Conservation (phyloP, 495 filamentous ascomycete genomes). For the Rhizodiscina lignyota region DNA sequence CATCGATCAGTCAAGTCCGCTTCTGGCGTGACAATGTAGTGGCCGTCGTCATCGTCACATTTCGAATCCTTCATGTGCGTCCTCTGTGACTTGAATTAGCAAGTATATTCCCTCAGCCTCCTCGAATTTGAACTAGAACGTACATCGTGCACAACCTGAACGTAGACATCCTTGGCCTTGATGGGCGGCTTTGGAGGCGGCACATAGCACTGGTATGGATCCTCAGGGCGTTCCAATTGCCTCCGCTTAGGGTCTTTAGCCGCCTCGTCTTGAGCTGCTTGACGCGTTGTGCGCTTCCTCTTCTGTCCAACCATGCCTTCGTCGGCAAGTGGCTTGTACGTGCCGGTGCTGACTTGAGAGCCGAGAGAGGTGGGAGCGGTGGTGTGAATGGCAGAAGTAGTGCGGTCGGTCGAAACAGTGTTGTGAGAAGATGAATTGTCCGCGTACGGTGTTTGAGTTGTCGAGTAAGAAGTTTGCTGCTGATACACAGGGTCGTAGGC, state of each 20-base stretch:
- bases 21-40: conserved; percentile 81
- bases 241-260: conserved; percentile 39
- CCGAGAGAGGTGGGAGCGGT: conserved; percentile 84
- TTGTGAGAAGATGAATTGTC: conserved; percentile 44
- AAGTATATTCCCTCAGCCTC: no score
- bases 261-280: conserved; percentile 59
- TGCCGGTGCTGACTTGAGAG: conserved; percentile 41
- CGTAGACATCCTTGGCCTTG: conserved; percentile 81
- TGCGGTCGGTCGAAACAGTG: conserved; percentile 70
- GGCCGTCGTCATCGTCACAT: conserved; percentile 90
- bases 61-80: conserved; percentile 33
- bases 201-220: conserved; percentile 61
- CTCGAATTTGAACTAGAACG: no score
- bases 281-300: conserved; percentile 67
- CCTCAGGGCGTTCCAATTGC: conserved; percentile 42
- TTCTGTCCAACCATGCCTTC: conserved; percentile 52
- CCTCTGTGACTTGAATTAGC: conserved; percentile 21
- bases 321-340: conserved; percentile 29
- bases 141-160: conserved; percentile 71
- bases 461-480: conserved; percentile 46
- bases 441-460: conserved; percentile 50
- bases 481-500: conserved; percentile 50
- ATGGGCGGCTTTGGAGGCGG: conserved; percentile 77
- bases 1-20: conserved; percentile 75
- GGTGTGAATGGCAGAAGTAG: conserved; percentile 59